These are phyloP conservation scores for Pilatotrama ljubarskyi DNA, from an alignment of 768 basidiomycete genomes.

Conservation along the genomic window DNA sequence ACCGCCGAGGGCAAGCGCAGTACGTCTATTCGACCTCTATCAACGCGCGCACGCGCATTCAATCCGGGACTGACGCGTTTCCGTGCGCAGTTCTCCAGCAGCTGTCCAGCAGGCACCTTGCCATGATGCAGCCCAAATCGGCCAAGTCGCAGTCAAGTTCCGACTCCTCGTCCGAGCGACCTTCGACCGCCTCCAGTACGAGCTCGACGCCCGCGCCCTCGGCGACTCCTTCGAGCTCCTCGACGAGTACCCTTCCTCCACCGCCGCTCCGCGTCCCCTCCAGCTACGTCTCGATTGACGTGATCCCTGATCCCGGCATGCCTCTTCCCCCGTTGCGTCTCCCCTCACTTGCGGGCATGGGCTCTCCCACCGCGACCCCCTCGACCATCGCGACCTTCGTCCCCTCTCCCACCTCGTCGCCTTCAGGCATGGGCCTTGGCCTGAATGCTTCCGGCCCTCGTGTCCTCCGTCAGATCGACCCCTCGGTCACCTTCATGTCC, in stretches of 20 bases:
- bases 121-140: constrained; percentile 24
- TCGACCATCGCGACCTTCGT: constrained; percentile 25
- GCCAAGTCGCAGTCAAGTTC: constrained; percentile 1
- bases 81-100: constrained; percentile 29
- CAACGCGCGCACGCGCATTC: background rate
- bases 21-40: constrained; percentile 41
- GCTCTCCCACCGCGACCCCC: constrained; percentile 21
- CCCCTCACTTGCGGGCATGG: constrained; percentile 20
- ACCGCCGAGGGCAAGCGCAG: constrained; percentile 71
- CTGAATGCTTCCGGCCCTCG: constrained; percentile 42
- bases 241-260: background rate
- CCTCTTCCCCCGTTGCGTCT: constrained; percentile 21
- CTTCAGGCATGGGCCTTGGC: constrained; percentile 17
- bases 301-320: constrained; percentile 22
- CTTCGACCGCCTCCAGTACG: constrained; percentile 13
- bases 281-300: constrained; percentile 20
- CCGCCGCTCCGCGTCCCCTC: constrained; percentile 16
- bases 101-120: constrained; percentile 26
- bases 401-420: constrained; percentile 17
- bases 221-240: background rate
- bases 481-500: constrained; percentile 65
- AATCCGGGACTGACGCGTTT: constrained; percentile 8
- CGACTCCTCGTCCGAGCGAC: constrained; percentile 13
- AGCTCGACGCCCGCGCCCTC: constrained; percentile 10
- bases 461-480: constrained; percentile 62